A percentile compares a stretch with the other conserved stretches of the same genome.
Conservation (phyloP, 805 yeast genomes). For the Starmera amethionina region DNA sequence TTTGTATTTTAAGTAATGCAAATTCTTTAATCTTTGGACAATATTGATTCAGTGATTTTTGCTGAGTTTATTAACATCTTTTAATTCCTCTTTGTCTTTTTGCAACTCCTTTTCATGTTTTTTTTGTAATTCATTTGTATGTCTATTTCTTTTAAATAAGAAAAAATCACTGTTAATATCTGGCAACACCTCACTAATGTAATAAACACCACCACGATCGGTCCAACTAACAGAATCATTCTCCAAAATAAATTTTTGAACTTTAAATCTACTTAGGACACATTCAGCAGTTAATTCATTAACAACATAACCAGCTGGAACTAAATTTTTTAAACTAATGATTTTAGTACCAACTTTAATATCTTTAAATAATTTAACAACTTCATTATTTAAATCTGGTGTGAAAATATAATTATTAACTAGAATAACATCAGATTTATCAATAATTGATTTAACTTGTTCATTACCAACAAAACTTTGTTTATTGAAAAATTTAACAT, state of each 20-base stretch:
- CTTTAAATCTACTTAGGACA: slow-evolving; percentile 55
- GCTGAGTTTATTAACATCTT: no score
- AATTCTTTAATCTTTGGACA: no score
- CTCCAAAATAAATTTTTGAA: slow-evolving; percentile 53
- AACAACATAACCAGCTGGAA: slow-evolving; percentile 65
- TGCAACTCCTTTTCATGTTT: neutral
- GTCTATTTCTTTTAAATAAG: neutral
- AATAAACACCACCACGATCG: slow-evolving; percentile 64
- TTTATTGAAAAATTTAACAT: slow-evolving; percentile 45
- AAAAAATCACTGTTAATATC: slow-evolving; percentile 21
- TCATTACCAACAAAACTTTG: slow-evolving; percentile 66
- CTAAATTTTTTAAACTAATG: slow-evolving; percentile 69
- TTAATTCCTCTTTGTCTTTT: no score
- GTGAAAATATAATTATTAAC: slow-evolving; percentile 83
- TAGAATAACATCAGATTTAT: slow-evolving; percentile 60
- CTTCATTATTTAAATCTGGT: slow-evolving; percentile 57
- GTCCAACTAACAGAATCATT: slow-evolving; percentile 86
- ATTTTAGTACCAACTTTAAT: slow-evolving; percentile 68
- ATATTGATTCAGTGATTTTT: no score
- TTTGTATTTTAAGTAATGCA: no score
- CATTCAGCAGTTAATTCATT: slow-evolving; percentile 40
- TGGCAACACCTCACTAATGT: slow-evolving; percentile 56
- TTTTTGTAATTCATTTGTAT: neutral
- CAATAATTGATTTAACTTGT: slow-evolving; percentile 42
- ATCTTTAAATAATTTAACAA: slow-evolving; percentile 53